Percentiles rank a stretch among this genome's conserved stretches.
phyloP scores from a whole-genome alignment of 148 eudicot species.

The Amaranthus palmeri region DNA sequence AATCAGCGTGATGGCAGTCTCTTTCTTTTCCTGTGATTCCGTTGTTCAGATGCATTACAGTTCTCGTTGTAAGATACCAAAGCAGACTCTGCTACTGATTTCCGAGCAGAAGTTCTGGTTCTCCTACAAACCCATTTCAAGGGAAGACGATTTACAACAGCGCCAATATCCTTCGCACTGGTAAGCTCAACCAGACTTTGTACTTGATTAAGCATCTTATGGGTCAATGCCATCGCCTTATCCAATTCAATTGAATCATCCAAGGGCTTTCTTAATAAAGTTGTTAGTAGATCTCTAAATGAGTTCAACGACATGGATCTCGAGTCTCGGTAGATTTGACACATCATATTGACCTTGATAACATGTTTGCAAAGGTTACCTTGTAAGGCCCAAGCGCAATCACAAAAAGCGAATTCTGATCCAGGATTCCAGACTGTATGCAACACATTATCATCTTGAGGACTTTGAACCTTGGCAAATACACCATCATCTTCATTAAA shows the following conservation, averaged over 20 bases:
- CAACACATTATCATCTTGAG: slow-evolving; percentile 38
- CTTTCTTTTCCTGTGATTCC: slow-evolving; percentile 45
- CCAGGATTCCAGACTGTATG: slow-evolving; percentile 77
- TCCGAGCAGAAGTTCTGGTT: slow-evolving; percentile 42
- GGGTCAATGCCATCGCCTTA: slow-evolving; percentile 68
- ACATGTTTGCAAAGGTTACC: slow-evolving; percentile 93
- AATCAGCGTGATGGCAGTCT: slow-evolving; percentile 38
- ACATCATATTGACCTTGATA: slow-evolving; percentile 79
- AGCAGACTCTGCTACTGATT: slow-evolving; percentile 22
- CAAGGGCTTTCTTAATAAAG: slow-evolving; percentile 49
- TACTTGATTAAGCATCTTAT: slow-evolving; percentile 62
- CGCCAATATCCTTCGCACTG: slow-evolving; percentile 40
- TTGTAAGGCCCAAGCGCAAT: slow-evolving; percentile 80
- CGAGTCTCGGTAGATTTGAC: slow-evolving; percentile 32
- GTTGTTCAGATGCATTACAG: slow-evolving; percentile 19
- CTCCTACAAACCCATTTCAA: slow-evolving; percentile 64
- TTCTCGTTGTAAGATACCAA: slow-evolving; percentile 24
- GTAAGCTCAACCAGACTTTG: slow-evolving; percentile 59
- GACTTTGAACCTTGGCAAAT: slow-evolving; percentile 65
- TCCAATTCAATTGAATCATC: slow-evolving; percentile 80
- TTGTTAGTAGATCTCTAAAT: slow-evolving; percentile 41
- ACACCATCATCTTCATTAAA: slow-evolving; percentile 41
- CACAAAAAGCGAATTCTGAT: slow-evolving; percentile 86
- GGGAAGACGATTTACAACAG: slow-evolving; percentile 52
- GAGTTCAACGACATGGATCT: slow-evolving; percentile 61